Conservation (phyloP, 352 stramenopile genomes). For the Globisporangium viniferum region DNA sequence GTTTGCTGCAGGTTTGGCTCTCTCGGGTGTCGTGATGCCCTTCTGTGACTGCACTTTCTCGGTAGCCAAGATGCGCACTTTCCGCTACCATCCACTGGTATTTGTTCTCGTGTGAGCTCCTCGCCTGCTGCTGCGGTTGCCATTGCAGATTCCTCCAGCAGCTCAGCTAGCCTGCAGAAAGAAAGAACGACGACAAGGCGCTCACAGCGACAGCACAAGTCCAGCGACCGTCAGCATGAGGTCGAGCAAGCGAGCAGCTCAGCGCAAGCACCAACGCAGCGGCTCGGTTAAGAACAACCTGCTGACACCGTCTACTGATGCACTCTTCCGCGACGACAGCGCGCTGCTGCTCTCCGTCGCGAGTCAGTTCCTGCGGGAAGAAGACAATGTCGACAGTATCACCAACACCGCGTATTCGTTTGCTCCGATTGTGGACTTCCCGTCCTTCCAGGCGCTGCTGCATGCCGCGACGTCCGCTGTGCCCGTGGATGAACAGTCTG, state of each 20-base stretch:
- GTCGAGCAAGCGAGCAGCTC: background rate
- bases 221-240: background rate
- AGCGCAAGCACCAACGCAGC: background rate
- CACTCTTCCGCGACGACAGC: conserved; percentile 1
- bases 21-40: background rate
- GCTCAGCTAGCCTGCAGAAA: background rate
- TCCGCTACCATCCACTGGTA: background rate
- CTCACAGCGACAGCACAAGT: background rate
- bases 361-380: background rate
- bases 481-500: background rate
- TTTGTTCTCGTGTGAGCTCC: background rate
- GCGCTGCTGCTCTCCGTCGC: conserved; percentile 9
- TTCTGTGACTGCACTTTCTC: background rate
- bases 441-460: conserved; percentile 11
- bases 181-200: background rate
- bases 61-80: background rate
- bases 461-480: background rate
- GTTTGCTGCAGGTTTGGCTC: background rate
- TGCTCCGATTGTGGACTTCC: background rate
- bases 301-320: background rate
- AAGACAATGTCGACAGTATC: background rate
- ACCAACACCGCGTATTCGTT: background rate
- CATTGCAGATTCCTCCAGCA: background rate
- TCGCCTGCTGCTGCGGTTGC: background rate
- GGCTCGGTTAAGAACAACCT: background rate